Percentiles rank a stretch among this genome's conserved stretches.
Evolutionary conservation across 345 rosid genomes (phyloP).

Genomic region (Linum trigynum): DNA sequence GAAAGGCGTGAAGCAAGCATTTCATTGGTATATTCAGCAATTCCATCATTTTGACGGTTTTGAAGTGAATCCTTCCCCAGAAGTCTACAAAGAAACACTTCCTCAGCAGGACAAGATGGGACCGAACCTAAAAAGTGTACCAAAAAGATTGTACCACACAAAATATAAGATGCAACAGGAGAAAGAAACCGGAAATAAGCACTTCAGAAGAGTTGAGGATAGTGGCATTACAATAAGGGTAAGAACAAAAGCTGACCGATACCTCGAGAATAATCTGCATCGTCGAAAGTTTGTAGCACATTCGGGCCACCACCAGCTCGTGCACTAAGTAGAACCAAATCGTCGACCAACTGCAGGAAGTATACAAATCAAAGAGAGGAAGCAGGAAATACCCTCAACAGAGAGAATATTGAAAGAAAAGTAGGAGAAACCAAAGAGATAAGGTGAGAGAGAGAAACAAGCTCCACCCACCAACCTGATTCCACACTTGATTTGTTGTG

Average conservation of each 20-base stretch:
- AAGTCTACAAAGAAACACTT: conserved; percentile 76
- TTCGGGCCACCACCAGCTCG: conserved; percentile 54
- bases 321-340: conserved; percentile 60
- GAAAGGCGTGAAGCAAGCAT: conserved; percentile 57
- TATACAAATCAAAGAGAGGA: conserved; percentile 3
- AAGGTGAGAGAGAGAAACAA: not conserved
- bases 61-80: conserved; percentile 47
- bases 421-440: not conserved
- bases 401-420: not conserved
- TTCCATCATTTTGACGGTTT: conserved; percentile 29
- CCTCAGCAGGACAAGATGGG: conserved; percentile 65
- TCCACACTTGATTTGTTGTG: conserved; percentile 61
- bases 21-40: conserved; percentile 45
- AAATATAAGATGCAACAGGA: not conserved
- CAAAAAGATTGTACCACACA: conserved; percentile 16
- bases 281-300: conserved; percentile 37
- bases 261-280: conserved; percentile 46
- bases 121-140: conserved; percentile 41
- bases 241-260: conserved; percentile 1
- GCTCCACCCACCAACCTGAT: conserved; percentile 39
- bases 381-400: not conserved
- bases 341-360: conserved; percentile 72
- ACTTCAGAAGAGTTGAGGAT: not conserved
- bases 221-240: not conserved
- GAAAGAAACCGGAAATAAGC: not conserved